phyloP scores from a whole-genome alignment of 768 basidiomycete species.

The Paxillus involutus region DNA sequence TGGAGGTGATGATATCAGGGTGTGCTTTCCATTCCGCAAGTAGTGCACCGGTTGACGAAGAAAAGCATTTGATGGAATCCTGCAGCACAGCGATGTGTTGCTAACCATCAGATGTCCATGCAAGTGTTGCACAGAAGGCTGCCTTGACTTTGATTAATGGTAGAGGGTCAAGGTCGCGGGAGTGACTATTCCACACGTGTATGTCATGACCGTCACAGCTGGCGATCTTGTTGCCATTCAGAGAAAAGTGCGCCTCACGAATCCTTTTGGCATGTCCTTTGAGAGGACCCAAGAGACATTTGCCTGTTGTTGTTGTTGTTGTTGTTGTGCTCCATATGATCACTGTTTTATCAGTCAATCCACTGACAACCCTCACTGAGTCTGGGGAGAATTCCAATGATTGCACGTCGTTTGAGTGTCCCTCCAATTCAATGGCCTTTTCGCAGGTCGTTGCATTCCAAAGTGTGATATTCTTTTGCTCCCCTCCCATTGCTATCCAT shows the following conservation, averaged over 20 bases:
- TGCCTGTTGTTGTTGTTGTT: too few relatives aligned
- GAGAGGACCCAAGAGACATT: neutral
- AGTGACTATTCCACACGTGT: neutral
- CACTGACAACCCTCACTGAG: neutral
- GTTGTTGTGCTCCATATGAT: neutral
- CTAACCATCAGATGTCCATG: neutral
- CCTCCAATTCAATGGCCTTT: neutral
- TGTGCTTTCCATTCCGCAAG: slow-evolving; percentile 8
- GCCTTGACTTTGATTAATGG: neutral
- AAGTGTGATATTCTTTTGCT: neutral
- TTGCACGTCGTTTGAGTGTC: neutral
- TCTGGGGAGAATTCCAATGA: neutral
- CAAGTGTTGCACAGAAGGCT: neutral
- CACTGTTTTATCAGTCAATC: neutral
- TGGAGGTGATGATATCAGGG: neutral
- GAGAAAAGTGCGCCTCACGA: neutral
- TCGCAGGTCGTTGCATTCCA: neutral
- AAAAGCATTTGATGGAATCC: neutral
- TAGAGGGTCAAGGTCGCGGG: neutral
- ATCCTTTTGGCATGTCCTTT: neutral
- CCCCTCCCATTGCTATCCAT: too few relatives aligned
- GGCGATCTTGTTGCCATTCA: neutral
- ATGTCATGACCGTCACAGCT: neutral
- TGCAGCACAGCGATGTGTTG: neutral
- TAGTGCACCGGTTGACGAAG: neutral